Conservation (phyloP, 179 eudicot species). For the Drosera spatulata region DNA sequence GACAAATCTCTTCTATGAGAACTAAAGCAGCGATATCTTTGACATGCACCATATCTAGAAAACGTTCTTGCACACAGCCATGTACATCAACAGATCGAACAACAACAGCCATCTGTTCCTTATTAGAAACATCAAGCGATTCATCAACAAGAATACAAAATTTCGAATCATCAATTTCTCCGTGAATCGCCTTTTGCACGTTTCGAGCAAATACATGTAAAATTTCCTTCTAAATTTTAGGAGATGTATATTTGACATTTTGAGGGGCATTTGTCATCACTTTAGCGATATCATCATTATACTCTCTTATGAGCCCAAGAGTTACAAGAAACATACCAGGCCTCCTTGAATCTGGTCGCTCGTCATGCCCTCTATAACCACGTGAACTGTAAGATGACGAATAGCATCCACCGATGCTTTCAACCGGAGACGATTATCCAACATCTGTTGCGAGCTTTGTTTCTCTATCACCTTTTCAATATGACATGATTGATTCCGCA, state of each 20-base stretch:
- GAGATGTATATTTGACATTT: slow-evolving; percentile 5
- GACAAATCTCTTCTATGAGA: background rate
- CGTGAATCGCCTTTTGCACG: background rate
- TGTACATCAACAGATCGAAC: background rate
- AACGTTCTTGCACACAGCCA: background rate
- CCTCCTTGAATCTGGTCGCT: slow-evolving; percentile 1
- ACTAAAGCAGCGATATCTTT: background rate
- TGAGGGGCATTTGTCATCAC: background rate
- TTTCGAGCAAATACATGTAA: slow-evolving; percentile 1
- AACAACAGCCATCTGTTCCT: background rate
- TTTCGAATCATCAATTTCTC: too few relatives aligned
- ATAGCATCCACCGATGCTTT: too few relatives aligned
- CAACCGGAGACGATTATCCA: too few relatives aligned
- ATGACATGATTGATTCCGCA: background rate
- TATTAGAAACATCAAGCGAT: background rate
- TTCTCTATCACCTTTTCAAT: background rate
- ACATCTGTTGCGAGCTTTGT: too few relatives aligned
- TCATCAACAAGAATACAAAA: background rate
- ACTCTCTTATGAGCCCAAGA: background rate
- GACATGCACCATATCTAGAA: slow-evolving; percentile 4
- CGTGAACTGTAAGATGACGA: background rate
- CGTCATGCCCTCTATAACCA: slow-evolving; percentile 12
- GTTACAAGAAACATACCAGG: slow-evolving; percentile 11
- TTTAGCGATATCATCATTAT: background rate
- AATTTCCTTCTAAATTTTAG: background rate